Evolutionary conservation across 2,329 filamentous ascomycete genomes (phyloP), one percentile per base, ranked within the genome.

Genomic region (Paradendryphiella salina): DNA sequence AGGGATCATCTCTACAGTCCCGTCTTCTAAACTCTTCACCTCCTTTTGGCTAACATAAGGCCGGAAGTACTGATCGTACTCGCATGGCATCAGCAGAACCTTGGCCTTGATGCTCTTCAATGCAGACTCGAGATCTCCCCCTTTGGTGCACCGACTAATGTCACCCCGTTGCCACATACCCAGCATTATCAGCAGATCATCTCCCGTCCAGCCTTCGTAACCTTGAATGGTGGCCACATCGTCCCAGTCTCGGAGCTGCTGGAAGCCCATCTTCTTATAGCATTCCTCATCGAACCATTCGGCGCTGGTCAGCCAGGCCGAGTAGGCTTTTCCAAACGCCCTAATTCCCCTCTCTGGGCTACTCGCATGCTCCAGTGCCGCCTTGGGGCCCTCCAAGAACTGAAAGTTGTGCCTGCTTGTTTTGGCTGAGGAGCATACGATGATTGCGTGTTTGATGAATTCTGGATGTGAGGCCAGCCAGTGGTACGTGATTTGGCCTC

Each of bases 311-410:
- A 73, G 59, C 75, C 75, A 76, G 1, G 74, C 72, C 1, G 69
- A 66, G 54, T 74, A 77, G 1, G 68, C 73, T 28, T 73, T 62
- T 0, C 60, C 66, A 54, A 76, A 76, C 3, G 49, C 79, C 66
- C 21, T 64, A 40, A 57, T 63, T 23, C 62, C 73, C 2, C 41
- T 44, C 14, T 48, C 46, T 1, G 76, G 80, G 37, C 77, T 75
- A 0, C 61, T 62, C 0, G 74, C 67, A 14, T 72, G 77, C 1
- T 78, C 60, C 8, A 83, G 68, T 0, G 80, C 81, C 0, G 72
- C 67, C 37, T 76, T 79, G 9, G 80, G 77, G 0, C 81, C 81
- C 49, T 83, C 81, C 1, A 83, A 74, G 50, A 84, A 83, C 3
- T 77, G 77, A 46, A 76, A 76, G 59, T 83, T 83, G 60, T 83